Evolutionary conservation across 139 green algal genomes (phyloP).

Genomic region (Haematococcus lacustris): DNA sequence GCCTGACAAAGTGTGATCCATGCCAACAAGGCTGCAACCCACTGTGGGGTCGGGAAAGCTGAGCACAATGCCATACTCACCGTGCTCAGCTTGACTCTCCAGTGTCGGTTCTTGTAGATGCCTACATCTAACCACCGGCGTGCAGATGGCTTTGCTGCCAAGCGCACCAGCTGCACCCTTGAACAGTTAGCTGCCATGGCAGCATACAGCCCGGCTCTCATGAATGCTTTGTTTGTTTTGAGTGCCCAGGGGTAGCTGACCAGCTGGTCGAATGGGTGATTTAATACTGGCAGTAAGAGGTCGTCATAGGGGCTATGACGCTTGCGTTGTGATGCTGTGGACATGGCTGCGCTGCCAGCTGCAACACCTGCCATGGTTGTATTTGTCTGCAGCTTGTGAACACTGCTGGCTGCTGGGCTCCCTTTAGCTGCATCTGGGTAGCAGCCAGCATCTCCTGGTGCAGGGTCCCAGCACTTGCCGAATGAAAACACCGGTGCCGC

Average conservation of each 20-base stretch:
- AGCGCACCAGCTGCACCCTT: slow-evolving; percentile 18
- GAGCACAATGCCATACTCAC: too few relatives aligned
- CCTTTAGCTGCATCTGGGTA: too few relatives aligned
- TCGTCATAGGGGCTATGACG: slow-evolving; percentile 19
- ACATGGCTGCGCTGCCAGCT: not conserved
- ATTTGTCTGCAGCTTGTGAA: too few relatives aligned
- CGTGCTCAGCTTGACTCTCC: slow-evolving; percentile 30
- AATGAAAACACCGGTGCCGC: slow-evolving; percentile 32
- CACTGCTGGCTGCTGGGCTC: too few relatives aligned
- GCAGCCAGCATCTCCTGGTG: too few relatives aligned
- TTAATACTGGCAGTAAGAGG: slow-evolving; percentile 36
- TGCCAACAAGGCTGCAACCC: too few relatives aligned
- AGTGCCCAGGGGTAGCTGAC: slow-evolving; percentile 24
- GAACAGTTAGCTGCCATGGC: slow-evolving; percentile 34
- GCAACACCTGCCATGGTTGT: too few relatives aligned
- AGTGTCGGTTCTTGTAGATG: slow-evolving; percentile 41
- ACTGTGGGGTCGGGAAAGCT: too few relatives aligned
- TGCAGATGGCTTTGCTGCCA: slow-evolving; percentile 3
- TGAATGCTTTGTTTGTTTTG: slow-evolving; percentile 10
- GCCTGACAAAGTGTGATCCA: too few relatives aligned
- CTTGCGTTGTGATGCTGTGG: not conserved
- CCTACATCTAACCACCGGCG: slow-evolving; percentile 26
- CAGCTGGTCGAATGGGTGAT: slow-evolving; percentile 37
- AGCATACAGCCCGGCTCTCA: slow-evolving; percentile 26
- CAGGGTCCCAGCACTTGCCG: slow-evolving; percentile 36